These are phyloP conservation scores for Chiua virens DNA, from an alignment of 768 basidiomycete genomes.

Conservation along the genomic window DNA sequence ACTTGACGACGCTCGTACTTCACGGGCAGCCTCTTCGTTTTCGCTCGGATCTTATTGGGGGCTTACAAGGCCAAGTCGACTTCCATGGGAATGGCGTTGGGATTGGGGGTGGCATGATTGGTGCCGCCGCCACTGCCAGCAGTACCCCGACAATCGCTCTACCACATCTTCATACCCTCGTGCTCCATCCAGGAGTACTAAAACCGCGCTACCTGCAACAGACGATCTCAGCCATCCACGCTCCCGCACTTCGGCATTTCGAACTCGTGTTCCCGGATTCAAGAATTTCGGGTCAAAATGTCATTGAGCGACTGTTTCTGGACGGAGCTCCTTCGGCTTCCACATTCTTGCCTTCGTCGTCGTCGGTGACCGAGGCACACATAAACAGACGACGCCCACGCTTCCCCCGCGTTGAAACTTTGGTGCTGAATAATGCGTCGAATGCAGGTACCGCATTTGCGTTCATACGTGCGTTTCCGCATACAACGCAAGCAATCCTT, in stretches of 20 bases:
- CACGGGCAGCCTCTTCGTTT: slow-evolving; percentile 31
- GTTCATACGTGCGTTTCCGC: slow-evolving; percentile 30
- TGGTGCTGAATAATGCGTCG: slow-evolving; percentile 27
- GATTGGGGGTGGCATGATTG: not conserved
- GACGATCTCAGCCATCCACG: slow-evolving; percentile 27
- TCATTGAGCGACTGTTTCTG: slow-evolving; percentile 25
- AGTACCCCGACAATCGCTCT: slow-evolving; percentile 13
- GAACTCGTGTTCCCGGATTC: slow-evolving; percentile 35
- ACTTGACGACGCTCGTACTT: slow-evolving; percentile 26
- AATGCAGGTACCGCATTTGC: slow-evolving; percentile 22
- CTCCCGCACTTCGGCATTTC: slow-evolving; percentile 30
- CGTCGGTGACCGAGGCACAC: not conserved
- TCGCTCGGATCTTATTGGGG: slow-evolving; percentile 12
- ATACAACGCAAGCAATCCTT: slow-evolving; percentile 17
- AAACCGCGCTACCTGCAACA: slow-evolving; percentile 34
- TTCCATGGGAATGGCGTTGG: not conserved
- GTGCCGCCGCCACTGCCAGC: not conserved
- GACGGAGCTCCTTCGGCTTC: not conserved
- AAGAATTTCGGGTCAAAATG: slow-evolving; percentile 25
- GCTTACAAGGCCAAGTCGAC: slow-evolving; percentile 4
- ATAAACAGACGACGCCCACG: slow-evolving; percentile 16
- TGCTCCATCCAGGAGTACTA: slow-evolving; percentile 29
- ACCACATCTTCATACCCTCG: slow-evolving; percentile 29
- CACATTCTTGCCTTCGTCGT: not conserved
- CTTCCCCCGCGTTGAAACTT: slow-evolving; percentile 28